Percentiles rank a stretch among this genome's conserved stretches.
These are phyloP conservation scores for Polygonum aviculare DNA, from an alignment of 148 eudicot genomes.

Conservation along the genomic window DNA sequence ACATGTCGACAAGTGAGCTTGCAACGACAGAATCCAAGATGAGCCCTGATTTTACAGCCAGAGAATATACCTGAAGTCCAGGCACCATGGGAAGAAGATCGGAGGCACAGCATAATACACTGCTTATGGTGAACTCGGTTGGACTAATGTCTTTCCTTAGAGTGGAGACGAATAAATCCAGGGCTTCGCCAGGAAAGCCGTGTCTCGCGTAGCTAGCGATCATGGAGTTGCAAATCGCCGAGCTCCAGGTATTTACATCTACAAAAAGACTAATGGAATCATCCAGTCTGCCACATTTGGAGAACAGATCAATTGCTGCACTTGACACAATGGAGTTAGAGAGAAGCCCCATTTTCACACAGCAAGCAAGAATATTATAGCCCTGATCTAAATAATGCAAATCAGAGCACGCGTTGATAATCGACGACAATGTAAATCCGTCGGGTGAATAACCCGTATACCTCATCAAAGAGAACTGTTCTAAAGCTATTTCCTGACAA, in stretches of 20 bases:
- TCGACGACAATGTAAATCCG: slow-evolving; percentile 46
- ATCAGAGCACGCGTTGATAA: slow-evolving; percentile 39
- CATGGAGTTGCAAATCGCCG: slow-evolving; percentile 61
- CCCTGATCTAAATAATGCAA: slow-evolving; percentile 54
- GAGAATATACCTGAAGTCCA: slow-evolving; percentile 60
- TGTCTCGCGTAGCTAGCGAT: slow-evolving; percentile 52
- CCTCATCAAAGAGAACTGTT: slow-evolving; percentile 44
- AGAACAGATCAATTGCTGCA: slow-evolving; percentile 71
- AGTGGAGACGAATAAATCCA: slow-evolving; percentile 37
- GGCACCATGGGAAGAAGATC: slow-evolving; percentile 35
- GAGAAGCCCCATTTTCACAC: slow-evolving; percentile 54
- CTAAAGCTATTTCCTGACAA: slow-evolving; percentile 29
- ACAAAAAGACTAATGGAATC: slow-evolving; percentile 43
- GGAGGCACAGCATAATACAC: slow-evolving; percentile 38
- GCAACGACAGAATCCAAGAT: slow-evolving; percentile 41
- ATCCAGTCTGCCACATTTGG: slow-evolving; percentile 70
- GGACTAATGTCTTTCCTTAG: slow-evolving; percentile 40
- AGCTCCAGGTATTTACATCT: slow-evolving; percentile 31
- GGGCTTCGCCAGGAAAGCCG: slow-evolving; percentile 38
- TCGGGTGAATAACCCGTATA: slow-evolving; percentile 42
- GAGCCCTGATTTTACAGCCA: slow-evolving; percentile 51
- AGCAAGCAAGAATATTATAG: slow-evolving; percentile 47
- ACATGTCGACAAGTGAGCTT: slow-evolving; percentile 71
- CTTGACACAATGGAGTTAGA: slow-evolving; percentile 61
- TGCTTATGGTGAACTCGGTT: slow-evolving; percentile 64